phyloP scores from a whole-genome alignment of 2,329 filamentous ascomycete species.

The Calonectria fujianensis region DNA sequence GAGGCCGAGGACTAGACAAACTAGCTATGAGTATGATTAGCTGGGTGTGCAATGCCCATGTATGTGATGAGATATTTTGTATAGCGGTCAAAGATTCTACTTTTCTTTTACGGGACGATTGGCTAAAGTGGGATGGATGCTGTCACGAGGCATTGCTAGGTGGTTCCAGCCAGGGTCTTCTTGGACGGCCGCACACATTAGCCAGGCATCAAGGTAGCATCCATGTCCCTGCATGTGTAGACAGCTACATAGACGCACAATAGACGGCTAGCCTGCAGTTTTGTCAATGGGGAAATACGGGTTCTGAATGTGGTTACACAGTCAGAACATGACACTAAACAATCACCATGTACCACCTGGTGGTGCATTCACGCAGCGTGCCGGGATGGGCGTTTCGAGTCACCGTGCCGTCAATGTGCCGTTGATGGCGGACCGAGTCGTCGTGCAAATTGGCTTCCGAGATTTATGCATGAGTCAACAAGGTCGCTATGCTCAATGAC shows the following conservation, averaged over 20 bases:
- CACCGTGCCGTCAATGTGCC: not conserved
- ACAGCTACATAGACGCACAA: constrained; percentile 13
- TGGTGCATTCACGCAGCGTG: not conserved
- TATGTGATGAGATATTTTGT: constrained; percentile 37
- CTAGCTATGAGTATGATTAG: constrained; percentile 37
- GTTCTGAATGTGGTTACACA: not conserved
- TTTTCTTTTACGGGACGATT: constrained; percentile 26
- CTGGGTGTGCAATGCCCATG: constrained; percentile 28
- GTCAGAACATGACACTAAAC: not conserved
- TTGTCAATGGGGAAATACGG: constrained; percentile 5
- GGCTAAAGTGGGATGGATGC: constrained; percentile 6
- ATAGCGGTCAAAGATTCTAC: constrained; percentile 43
- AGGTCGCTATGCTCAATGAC: constrained; percentile 18
- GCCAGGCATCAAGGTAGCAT: constrained; percentile 19
- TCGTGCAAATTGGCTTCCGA: constrained; percentile 35
- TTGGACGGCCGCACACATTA: constrained; percentile 19
- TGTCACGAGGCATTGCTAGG: constrained; percentile 24
- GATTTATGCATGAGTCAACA: constrained; percentile 32
- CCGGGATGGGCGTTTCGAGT: constrained; percentile 1
- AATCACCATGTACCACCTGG: not conserved
- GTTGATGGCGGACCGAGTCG: not conserved
- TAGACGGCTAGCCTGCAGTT: constrained; percentile 10
- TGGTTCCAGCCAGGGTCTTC: constrained; percentile 18
- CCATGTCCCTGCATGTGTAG: constrained; percentile 24
- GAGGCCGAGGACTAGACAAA: constrained; percentile 47